These are phyloP conservation scores for Mucor plumbeus DNA, from an alignment of 371 early-diverging fungal genomes.

Conservation along the genomic window DNA sequence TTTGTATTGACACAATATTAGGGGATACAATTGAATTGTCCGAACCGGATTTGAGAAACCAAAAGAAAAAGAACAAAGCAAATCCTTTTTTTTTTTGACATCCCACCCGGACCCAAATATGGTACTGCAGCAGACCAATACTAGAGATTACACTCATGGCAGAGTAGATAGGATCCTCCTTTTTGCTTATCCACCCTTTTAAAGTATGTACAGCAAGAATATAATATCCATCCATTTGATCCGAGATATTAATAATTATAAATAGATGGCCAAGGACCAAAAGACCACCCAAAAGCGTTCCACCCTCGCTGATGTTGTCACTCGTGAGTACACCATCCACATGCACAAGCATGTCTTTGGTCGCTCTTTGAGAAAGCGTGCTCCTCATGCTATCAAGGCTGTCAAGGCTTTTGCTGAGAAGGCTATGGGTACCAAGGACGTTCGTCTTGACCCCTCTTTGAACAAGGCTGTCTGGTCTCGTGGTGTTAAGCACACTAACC, in stretches of 20 bases:
- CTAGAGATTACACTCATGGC: neutral
- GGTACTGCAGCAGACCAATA: neutral
- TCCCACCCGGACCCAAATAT: neutral
- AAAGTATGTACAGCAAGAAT: conserved; percentile 2
- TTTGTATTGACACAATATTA: no score
- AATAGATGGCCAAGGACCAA: conserved; percentile 43
- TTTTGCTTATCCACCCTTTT: conserved; percentile 19
- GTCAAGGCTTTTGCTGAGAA: conserved; percentile 86
- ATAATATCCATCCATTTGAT: conserved; percentile 8
- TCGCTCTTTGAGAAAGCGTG: conserved; percentile 93
- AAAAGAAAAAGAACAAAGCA: no score
- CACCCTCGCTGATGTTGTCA: conserved; percentile 74
- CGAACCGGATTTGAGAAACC: neutral
- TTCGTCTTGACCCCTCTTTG: conserved; percentile 79
- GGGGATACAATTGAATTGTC: neutral
- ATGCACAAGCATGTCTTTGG: conserved; percentile 89
- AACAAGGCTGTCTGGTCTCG: conserved; percentile 88
- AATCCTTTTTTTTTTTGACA: neutral
- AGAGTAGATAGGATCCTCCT: conserved; percentile 1
- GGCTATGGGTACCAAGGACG: conserved; percentile 89
- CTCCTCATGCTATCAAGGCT: conserved; percentile 92
- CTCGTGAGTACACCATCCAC: conserved; percentile 95
- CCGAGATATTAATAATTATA: neutral
- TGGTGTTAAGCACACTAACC: conserved; percentile 90
- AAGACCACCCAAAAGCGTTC: conserved; percentile 62